Conservation (phyloP, 495 filamentous ascomycete genomes). For the Rhypophila decipiens region DNA sequence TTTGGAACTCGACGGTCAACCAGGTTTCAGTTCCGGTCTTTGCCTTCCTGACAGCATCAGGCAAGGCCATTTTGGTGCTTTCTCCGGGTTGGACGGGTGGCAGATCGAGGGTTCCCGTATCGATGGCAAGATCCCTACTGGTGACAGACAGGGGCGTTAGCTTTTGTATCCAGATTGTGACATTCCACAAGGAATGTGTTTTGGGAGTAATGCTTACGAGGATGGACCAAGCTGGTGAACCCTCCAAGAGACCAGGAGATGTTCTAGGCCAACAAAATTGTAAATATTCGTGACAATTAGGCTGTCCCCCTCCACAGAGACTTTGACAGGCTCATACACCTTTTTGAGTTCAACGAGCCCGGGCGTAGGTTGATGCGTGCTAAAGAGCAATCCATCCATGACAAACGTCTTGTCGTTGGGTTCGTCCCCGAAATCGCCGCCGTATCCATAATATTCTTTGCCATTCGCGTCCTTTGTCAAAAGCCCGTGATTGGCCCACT, state of each 20-base stretch:
- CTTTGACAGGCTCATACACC: conserved; percentile 49
- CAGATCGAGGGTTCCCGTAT: conserved; percentile 12
- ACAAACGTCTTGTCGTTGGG: conserved; percentile 62
- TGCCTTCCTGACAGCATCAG: neutral
- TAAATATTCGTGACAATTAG: conserved; percentile 41
- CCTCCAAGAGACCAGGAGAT: conserved; percentile 26
- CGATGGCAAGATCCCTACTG: too few species aligned
- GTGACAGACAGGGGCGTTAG: too few species aligned
- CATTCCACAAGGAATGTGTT: conserved; percentile 11
- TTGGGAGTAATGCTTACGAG: too few species aligned
- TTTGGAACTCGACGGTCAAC: conserved; percentile 16
- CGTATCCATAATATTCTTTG: conserved; percentile 56
- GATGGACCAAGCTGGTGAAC: conserved; percentile 14
- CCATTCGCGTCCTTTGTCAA: conserved; percentile 42
- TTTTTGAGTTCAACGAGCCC: conserved; percentile 57
- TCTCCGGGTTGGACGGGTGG: conserved; percentile 10
- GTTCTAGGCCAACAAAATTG: conserved; percentile 46
- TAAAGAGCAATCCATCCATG: conserved; percentile 57
- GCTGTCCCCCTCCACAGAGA: conserved; percentile 18
- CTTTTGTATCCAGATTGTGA: neutral
- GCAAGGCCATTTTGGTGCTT: conserved; percentile 3
- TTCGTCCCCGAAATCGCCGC: conserved; percentile 60
- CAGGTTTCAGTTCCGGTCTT: conserved; percentile 10
- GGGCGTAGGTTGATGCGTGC: conserved; percentile 52
- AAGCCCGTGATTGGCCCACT: conserved; percentile 68